A percentile compares a stretch with the other conserved stretches of the same genome.
phyloP scores from a whole-genome alignment of 257 asterid genomes.

The Solanum boliviense region DNA sequence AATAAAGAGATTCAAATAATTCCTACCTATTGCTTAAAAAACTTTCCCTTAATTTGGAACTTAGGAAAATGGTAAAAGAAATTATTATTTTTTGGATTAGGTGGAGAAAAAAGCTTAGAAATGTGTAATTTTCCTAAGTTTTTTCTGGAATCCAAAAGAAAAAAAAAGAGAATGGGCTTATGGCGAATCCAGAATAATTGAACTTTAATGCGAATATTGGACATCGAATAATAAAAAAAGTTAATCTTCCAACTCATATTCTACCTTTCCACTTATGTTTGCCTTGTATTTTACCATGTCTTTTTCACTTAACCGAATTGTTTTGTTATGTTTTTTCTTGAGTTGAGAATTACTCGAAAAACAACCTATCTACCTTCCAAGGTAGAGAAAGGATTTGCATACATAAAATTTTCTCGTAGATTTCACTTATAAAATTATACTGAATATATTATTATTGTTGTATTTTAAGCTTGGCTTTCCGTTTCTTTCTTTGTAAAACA shows the following conservation, averaged over 20 bases:
- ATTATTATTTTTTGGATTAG: neutral
- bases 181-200: no score
- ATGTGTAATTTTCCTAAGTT: no score
- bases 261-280: neutral
- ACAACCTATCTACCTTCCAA: no score
- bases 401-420: accelerated
- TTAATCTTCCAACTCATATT: neutral
- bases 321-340: neutral
- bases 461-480: neutral
- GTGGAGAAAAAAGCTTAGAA: neutral
- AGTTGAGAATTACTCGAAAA: no score
- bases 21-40: neutral
- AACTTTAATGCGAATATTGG: no score
- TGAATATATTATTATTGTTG: neutral
- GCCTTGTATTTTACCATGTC: neutral
- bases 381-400: accelerated
- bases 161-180: no score
- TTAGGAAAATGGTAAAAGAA: neutral
- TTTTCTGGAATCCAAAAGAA: neutral
- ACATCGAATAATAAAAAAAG: no score
- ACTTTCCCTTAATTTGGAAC: neutral
- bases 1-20: neutral
- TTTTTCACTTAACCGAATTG: neutral
- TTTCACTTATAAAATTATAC: no score
- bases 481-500: neutral